Evolutionary conservation across 345 rosid species (phyloP), one percentile per base, ranked within the genome.

Genomic region (Cardamine occulta): DNA sequence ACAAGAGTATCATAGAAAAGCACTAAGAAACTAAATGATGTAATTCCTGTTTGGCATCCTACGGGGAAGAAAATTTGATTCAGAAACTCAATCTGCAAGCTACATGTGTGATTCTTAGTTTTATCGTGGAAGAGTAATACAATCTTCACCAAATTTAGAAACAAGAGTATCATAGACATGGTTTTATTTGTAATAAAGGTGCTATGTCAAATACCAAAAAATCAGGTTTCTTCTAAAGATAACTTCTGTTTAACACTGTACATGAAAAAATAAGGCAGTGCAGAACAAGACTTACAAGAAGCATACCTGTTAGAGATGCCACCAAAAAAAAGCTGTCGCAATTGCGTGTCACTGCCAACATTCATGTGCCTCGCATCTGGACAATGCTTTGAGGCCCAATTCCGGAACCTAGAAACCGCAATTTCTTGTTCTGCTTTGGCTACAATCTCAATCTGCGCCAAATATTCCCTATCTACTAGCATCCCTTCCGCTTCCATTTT

Each of bases 261-360:
- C 9, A 48, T 21, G 67, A 48, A 42, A 15, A 32, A 7, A 47
- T 48, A 61, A 61, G 31, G 60, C 39, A 75, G 7, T 66, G 24
- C 28, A 57, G 39, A 35, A 34, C 34, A 60, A 68, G 79, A 64
- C 51, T 51, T 24, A 18, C 37, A 55, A 57, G 62, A 71, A 59
- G 71, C 52, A 52, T 82, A 94, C 99, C 92, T 83, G 86, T 92
- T 91, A 40, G 53, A 57, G 42, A 71, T 79, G 66, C 97, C 98
- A 58, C 97, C 96, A 80, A 87, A 92, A 66, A 95, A 79, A 70
- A 92, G 86, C 74, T 88, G 96, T 74, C 98, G 87, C 74, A 95
- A 77, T 74, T 95, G 99, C 66, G 91, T 71, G 76, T 95, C 98
- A 79, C 99, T 95, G 76, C 97, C 96, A 71, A 92, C 96, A 77